Conservation (phyloP, 495 filamentous ascomycete species). For the Xylaria grammica region DNA sequence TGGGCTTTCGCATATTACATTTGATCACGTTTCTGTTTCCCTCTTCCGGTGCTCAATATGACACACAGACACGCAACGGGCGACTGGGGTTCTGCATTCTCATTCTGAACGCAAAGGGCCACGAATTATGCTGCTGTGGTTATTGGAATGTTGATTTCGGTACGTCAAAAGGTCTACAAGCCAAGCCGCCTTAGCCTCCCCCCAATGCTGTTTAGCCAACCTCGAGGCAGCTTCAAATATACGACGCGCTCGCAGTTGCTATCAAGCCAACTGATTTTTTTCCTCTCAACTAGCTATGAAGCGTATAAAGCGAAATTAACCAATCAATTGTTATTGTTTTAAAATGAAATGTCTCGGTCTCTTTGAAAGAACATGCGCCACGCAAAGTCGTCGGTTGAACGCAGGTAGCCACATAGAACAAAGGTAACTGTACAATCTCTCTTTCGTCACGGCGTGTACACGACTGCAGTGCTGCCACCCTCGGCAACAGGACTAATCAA, state of each 20-base stretch:
- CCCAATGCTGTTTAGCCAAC: not conserved
- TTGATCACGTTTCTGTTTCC: not conserved
- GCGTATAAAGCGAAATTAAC: no score
- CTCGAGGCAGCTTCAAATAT: not conserved
- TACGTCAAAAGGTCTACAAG: not conserved
- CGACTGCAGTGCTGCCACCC: not conserved
- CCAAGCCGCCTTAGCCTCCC: not conserved
- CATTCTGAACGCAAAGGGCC: not conserved
- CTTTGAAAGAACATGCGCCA: not conserved
- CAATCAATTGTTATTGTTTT: no score
- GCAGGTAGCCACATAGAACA: not conserved
- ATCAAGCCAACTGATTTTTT: not conserved
- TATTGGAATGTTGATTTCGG: not conserved
- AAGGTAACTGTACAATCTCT: not conserved
- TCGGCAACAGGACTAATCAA: not conserved
- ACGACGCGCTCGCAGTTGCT: not conserved
- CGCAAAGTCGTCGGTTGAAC: not conserved
- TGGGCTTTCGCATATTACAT: not conserved
- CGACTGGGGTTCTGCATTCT: not conserved
- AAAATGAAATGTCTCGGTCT: not conserved
- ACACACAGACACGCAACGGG: not conserved
- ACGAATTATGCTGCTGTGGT: not conserved
- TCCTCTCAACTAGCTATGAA: no score
- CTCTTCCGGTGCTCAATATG: not conserved
- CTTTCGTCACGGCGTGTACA: not conserved